A percentile compares a stretch with the other conserved stretches of the same genome.
phyloP scores from a whole-genome alignment of 345 rosid species.

The Rhizophora apiculata region DNA sequence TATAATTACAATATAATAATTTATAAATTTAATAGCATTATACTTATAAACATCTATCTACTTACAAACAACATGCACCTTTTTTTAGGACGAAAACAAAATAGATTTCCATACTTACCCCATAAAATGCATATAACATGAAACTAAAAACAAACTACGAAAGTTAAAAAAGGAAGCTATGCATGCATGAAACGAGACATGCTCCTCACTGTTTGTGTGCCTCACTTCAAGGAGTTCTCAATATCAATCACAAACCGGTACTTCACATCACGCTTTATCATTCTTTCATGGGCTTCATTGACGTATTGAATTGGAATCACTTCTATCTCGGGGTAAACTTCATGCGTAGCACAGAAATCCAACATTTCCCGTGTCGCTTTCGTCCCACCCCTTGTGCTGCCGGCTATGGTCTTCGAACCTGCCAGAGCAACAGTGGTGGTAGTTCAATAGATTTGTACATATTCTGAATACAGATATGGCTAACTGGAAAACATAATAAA shows the following conservation, averaged over 20 bases:
- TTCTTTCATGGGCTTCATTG: constrained; percentile 77
- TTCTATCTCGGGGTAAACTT: constrained; percentile 72
- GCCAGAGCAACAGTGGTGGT: constrained; percentile 19
- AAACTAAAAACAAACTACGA: too few relatives aligned
- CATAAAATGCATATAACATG: too few relatives aligned
- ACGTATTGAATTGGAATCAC: constrained; percentile 57
- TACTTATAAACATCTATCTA: too few relatives aligned
- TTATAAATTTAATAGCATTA: too few relatives aligned
- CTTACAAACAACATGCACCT: too few relatives aligned
- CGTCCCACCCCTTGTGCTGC: constrained; percentile 71
- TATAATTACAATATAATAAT: too few relatives aligned
- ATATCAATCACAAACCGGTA: constrained; percentile 85
- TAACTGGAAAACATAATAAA: neutral
- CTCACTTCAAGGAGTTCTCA: constrained; percentile 60
- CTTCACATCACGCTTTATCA: constrained; percentile 69
- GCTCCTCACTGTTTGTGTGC: neutral
- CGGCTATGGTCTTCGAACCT: constrained; percentile 63
- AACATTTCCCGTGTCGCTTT: constrained; percentile 75
- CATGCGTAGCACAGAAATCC: constrained; percentile 63
- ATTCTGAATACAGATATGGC: neutral
- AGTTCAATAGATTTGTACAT: neutral
- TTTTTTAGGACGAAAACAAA: too few relatives aligned
- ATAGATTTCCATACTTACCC: too few relatives aligned
- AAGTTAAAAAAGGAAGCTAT: neutral
- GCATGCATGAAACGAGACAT: neutral